Evolutionary conservation across 331 rosid species (phyloP).

Genomic region (Rhamnella rubrinervis): DNA sequence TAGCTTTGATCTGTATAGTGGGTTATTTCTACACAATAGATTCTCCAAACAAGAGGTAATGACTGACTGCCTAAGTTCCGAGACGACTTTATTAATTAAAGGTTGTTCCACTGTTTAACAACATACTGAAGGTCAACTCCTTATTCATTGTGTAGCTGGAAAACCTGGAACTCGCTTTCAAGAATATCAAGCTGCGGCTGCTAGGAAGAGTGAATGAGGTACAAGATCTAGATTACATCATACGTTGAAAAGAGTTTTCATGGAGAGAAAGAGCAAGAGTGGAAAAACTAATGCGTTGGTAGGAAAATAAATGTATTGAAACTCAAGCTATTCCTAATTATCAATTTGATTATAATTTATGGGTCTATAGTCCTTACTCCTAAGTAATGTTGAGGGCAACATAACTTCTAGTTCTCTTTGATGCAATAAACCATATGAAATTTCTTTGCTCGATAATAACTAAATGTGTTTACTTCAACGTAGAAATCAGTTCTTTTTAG

Average conservation of each 20-base stretch:
- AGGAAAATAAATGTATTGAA: too few relatives aligned
- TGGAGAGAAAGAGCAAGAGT: background rate
- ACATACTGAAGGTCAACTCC: constrained; percentile 2
- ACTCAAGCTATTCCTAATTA: background rate
- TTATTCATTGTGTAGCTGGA: constrained; percentile 43
- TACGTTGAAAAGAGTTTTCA: constrained; percentile 12
- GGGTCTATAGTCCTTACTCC: background rate
- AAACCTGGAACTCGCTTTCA: constrained; percentile 47
- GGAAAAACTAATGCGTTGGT: background rate
- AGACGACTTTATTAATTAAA: background rate
- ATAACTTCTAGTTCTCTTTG: background rate
- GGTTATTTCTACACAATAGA: constrained; percentile 45
- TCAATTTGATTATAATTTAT: background rate
- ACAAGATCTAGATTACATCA: constrained; percentile 23
- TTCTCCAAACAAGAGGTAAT: constrained; percentile 69
- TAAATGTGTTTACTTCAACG: too few relatives aligned
- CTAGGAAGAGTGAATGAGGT: constrained; percentile 36
- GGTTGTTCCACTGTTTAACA: background rate
- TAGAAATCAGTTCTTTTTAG: too few relatives aligned
- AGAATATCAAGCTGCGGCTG: constrained; percentile 54
- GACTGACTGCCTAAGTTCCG: constrained; percentile 12
- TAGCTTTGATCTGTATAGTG: constrained; percentile 58
- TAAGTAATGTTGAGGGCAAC: background rate
- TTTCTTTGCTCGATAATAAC: background rate
- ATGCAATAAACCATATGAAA: background rate